Conservation (phyloP, 768 basidiomycete genomes). For the Galerina marginata region DNA sequence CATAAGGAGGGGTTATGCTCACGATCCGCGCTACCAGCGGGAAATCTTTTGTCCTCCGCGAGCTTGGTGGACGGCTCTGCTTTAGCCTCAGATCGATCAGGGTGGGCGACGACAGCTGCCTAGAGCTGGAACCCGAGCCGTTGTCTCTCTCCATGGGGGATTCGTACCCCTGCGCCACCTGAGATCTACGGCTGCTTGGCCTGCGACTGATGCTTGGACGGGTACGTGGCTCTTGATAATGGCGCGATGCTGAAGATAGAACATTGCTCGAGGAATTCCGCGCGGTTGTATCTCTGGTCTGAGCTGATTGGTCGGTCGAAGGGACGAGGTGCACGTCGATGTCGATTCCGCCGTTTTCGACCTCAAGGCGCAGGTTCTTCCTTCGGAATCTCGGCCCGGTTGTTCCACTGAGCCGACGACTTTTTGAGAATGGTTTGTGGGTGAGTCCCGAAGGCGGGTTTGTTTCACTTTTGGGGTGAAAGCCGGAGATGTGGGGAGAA, state of each 20-base stretch:
- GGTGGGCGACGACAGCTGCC: conserved; percentile 23
- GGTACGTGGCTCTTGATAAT: neutral
- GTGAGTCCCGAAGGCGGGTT: neutral
- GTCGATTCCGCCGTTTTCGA: conserved; percentile 45
- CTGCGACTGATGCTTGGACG: neutral
- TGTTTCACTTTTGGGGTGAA: neutral
- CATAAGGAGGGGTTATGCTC: conserved; percentile 21
- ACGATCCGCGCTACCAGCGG: conserved; percentile 46
- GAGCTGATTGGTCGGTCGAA: conserved; percentile 9
- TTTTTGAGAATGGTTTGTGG: neutral
- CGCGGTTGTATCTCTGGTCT: neutral
- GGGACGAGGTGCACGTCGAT: conserved; percentile 46
- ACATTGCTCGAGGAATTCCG: neutral
- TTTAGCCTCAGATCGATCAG: conserved; percentile 37
- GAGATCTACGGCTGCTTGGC: neutral
- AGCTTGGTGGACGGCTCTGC: conserved; percentile 14
- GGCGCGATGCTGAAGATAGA: neutral
- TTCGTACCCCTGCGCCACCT: neutral
- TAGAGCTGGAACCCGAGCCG: neutral
- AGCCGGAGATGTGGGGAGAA: neutral
- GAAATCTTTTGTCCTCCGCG: conserved; percentile 26
- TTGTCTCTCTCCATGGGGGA: neutral
- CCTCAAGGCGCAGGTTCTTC: conserved; percentile 46
- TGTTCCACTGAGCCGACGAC: neutral
- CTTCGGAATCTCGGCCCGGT: conserved; percentile 4